phyloP scores from a whole-genome alignment of 2,329 filamentous ascomycete species.

The Colletotrichum sp. region DNA sequence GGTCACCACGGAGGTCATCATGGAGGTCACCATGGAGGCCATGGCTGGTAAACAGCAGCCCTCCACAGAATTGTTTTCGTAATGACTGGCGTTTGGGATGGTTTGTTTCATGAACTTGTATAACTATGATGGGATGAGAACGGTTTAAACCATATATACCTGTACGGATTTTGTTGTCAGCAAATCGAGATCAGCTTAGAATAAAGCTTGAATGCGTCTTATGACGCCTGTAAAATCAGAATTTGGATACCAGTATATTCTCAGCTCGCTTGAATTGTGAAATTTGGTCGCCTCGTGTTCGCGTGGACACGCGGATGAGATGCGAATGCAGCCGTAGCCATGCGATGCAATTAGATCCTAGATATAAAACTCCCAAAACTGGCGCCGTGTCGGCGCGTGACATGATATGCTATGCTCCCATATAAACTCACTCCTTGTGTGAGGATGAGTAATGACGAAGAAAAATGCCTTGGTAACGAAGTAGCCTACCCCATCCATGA shows the following conservation, averaged over 20 bases:
- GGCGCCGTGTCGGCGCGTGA: not conserved
- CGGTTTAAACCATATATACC: not conserved
- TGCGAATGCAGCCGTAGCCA: not conserved
- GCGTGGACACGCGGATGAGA: not conserved
- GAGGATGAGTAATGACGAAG: not conserved
- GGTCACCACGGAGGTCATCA: not conserved
- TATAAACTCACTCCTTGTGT: not conserved
- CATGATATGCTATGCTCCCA: constrained; percentile 1
- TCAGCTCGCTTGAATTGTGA: not conserved
- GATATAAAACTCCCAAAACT: not conserved
- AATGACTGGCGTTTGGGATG: not conserved
- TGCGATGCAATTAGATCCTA: constrained; percentile 3
- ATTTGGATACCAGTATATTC: rapidly evolving
- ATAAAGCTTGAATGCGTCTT: not conserved
- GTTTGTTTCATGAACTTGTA: not conserved
- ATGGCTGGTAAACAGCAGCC: not conserved
- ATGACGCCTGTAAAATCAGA: not conserved
- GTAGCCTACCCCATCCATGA: not conserved
- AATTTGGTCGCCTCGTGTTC: not conserved
- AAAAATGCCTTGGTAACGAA: not conserved
- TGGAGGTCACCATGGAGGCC: not conserved
- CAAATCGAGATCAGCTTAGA: not conserved
- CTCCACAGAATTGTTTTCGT: not conserved
- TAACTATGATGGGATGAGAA: not conserved
- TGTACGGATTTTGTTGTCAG: not conserved